Conservation (phyloP, 129 eudicot species). For the Scalesia atractyloides region DNA sequence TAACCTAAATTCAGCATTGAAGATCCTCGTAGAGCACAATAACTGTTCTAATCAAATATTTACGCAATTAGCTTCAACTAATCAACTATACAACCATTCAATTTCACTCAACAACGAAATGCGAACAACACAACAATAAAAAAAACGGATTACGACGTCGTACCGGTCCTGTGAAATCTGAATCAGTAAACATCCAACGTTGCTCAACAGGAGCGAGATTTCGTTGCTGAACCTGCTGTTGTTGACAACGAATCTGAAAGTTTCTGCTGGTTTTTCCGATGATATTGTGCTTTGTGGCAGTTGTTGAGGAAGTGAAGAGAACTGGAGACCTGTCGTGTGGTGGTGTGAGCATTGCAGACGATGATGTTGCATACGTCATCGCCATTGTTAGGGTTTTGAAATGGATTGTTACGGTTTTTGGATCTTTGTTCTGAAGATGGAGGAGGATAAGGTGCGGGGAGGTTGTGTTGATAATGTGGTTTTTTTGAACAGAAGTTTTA, state of each 20-base stretch:
- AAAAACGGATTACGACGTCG: background rate
- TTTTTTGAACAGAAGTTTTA: background rate
- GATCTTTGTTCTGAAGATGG: background rate
- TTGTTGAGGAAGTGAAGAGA: conserved; percentile 53
- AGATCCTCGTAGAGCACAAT: conserved; percentile 20
- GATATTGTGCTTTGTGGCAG: conserved; percentile 10
- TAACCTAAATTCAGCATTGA: conserved; percentile 14
- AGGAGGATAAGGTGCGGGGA: conserved; percentile 39
- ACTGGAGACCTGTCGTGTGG: conserved; percentile 38
- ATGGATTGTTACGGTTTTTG: background rate
- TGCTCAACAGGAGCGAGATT: conserved; percentile 62
- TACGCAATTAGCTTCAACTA: conserved; percentile 7
- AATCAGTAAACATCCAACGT: conserved; percentile 83
- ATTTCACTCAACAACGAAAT: conserved; percentile 6
- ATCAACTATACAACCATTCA: background rate
- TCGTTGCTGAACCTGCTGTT: conserved; percentile 31
- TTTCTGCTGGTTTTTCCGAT: conserved; percentile 2
- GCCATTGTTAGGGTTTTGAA: conserved; percentile 43
- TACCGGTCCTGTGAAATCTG: conserved; percentile 72
- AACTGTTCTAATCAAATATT: background rate
- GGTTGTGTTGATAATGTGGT: background rate
- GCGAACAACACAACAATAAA: background rate
- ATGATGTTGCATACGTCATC: conserved; percentile 47
- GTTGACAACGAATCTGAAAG: conserved; percentile 52
- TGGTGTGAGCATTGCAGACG: conserved; percentile 30